Percentiles rank a stretch among this genome's conserved stretches.
phyloP scores from a whole-genome alignment of 805 yeast species.

The Metschnikowia proteae region DNA sequence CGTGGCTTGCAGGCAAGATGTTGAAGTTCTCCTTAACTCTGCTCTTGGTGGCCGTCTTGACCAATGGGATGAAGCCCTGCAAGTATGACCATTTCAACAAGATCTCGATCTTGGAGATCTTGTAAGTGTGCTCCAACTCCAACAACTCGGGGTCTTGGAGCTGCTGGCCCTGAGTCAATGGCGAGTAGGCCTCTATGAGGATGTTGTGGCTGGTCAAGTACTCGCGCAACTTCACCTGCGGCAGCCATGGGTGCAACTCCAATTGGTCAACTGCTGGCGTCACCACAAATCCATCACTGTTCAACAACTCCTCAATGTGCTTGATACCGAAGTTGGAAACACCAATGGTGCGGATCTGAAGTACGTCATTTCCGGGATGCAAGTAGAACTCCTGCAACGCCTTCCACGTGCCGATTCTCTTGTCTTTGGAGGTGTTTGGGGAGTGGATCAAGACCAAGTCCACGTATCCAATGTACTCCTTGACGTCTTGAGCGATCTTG shows the following conservation, averaged over 20 bases:
- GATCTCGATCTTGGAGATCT: conserved; percentile 56
- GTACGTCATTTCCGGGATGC: conserved; percentile 45
- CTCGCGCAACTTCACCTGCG: conserved; percentile 58
- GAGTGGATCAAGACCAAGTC: conserved; percentile 48
- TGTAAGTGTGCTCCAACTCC: conserved; percentile 46
- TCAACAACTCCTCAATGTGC: conserved; percentile 58
- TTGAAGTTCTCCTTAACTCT: conserved; percentile 56
- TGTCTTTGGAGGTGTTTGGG: conserved; percentile 39
- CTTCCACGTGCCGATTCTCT: conserved; percentile 60
- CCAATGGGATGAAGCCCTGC: conserved; percentile 68
- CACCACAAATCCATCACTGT: conserved; percentile 48
- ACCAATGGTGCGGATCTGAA: conserved; percentile 64
- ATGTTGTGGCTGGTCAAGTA: conserved; percentile 55
- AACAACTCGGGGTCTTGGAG: conserved; percentile 51
- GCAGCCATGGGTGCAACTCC: conserved; percentile 83
- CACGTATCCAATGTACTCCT: conserved; percentile 34
- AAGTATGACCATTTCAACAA: conserved; percentile 70
- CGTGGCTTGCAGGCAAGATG: conserved; percentile 38
- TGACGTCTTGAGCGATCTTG: conserved; percentile 49
- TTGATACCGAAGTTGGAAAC: conserved; percentile 68
- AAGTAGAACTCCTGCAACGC: conserved; percentile 72
- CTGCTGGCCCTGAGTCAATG: conserved; percentile 63
- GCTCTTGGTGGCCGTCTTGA: conserved; percentile 53
- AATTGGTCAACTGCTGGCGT: conserved; percentile 73
- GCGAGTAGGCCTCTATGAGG: conserved; percentile 72